phyloP scores from a whole-genome alignment of 2,329 filamentous ascomycete genomes.

The Aspergillus costaricaensis region DNA sequence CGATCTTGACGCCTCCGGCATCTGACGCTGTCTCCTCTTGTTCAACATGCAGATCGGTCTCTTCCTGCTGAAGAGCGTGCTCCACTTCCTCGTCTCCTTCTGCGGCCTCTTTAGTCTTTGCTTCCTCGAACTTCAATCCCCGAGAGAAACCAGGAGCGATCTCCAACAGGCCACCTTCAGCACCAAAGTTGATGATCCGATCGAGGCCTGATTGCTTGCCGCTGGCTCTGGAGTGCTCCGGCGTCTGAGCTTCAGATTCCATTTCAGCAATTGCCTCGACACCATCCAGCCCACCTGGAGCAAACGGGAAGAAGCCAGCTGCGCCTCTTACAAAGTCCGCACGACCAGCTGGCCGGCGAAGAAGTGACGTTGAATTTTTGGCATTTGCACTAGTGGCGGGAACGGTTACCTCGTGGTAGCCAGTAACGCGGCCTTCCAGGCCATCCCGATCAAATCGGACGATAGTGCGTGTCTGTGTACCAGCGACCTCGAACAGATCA shows the following conservation, averaged over 20 bases:
- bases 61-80: conserved; percentile 57
- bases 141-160: conserved; percentile 78
- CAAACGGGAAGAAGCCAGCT: conserved; percentile 91
- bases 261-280: conserved; percentile 82
- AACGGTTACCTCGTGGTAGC: conserved; percentile 91
- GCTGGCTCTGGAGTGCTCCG: conserved; percentile 45
- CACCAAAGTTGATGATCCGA: conserved; percentile 78
- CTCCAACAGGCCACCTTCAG: conserved; percentile 75
- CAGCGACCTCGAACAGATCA: conserved; percentile 82
- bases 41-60: conserved; percentile 48
- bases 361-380: conserved; percentile 89
- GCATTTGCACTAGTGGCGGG: conserved; percentile 85
- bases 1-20: conserved; percentile 27
- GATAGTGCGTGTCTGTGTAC: conserved; percentile 91
- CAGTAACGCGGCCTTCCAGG: conserved; percentile 86
- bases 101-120: conserved; percentile 58
- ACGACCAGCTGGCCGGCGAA: conserved; percentile 79
- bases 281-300: conserved; percentile 83
- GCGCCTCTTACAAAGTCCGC: conserved; percentile 92
- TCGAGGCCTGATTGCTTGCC: conserved; percentile 62
- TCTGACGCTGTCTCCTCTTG: conserved; percentile 51
- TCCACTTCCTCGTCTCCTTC: conserved; percentile 71
- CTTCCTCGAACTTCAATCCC: conserved; percentile 71
- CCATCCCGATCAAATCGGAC: conserved; percentile 90
- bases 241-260: conserved; percentile 69